A percentile compares a stretch with the other conserved stretches of the same genome.
These are phyloP conservation scores for Picochlorum sp. DNA, from an alignment of 139 green algal species.

Conservation along the genomic window DNA sequence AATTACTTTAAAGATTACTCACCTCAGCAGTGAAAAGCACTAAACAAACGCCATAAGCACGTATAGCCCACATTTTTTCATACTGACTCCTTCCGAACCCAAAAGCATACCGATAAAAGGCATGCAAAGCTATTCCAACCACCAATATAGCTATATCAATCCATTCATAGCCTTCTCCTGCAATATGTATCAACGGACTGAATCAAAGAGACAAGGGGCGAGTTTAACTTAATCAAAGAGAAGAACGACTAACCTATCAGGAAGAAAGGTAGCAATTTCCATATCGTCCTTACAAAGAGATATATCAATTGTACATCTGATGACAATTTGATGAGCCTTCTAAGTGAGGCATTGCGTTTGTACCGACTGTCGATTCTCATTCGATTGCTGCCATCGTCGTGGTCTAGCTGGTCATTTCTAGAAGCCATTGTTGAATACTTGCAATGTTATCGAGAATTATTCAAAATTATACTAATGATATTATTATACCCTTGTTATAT, in stretches of 20 bases:
- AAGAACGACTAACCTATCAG: not conserved
- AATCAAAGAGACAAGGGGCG: not conserved
- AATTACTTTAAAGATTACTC: not conserved
- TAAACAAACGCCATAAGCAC: not conserved
- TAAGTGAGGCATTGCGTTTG: not conserved
- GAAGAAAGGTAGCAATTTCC: not conserved
- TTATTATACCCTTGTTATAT: too few relatives aligned
- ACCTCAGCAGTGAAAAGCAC: conserved; percentile 2
- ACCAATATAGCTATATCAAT: not conserved
- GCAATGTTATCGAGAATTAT: too few relatives aligned
- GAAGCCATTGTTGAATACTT: too few relatives aligned
- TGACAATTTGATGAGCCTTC: not conserved
- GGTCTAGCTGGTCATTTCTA: too few relatives aligned
- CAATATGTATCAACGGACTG: not conserved
- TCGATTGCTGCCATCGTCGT: not conserved
- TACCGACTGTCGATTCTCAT: not conserved
- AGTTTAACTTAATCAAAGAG: not conserved
- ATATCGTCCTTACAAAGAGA: not conserved
- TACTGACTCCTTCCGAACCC: conserved; percentile 1
- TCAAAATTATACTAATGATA: too few relatives aligned
- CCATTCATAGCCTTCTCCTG: not conserved
- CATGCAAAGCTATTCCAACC: not conserved
- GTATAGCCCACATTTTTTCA: conserved; percentile 5
- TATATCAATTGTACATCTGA: not conserved
- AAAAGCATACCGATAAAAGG: conserved; percentile 7